Conservation (phyloP, 1,139 yeast species). For the Lodderomyces theae region DNA sequence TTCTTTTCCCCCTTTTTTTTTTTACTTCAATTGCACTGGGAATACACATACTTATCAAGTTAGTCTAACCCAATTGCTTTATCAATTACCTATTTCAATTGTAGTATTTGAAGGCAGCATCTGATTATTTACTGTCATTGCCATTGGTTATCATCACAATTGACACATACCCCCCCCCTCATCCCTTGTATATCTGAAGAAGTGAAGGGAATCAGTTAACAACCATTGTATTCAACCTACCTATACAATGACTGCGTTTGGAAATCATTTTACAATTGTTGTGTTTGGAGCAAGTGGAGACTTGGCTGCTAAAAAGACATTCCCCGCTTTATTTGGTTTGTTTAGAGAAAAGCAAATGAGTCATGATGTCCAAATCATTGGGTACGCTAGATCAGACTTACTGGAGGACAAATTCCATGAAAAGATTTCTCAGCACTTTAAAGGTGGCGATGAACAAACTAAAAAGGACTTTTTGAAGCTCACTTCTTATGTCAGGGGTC, state of each 20-base stretch:
- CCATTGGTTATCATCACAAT: too few relatives aligned
- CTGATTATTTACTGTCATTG: too few relatives aligned
- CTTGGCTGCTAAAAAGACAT: conserved; percentile 93
- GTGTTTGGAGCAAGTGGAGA: conserved; percentile 98
- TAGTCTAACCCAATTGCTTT: too few relatives aligned
- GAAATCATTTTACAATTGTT: conserved; percentile 66
- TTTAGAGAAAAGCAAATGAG: conserved; percentile 79
- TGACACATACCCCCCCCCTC: background rate
- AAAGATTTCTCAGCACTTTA: conserved; percentile 65
- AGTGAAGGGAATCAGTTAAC: too few relatives aligned
- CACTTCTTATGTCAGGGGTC: conserved; percentile 70
- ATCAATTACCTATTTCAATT: too few relatives aligned
- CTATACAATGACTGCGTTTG: conserved; percentile 35
- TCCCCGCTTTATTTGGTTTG: conserved; percentile 74
- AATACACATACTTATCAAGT: too few relatives aligned
- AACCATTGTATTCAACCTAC: too few relatives aligned
- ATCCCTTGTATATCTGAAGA: too few relatives aligned
- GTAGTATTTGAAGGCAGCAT: too few relatives aligned
- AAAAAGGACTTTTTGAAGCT: conserved; percentile 63
- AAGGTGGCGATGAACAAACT: conserved; percentile 47
- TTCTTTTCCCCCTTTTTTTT: too few relatives aligned
- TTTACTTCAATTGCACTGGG: too few relatives aligned
- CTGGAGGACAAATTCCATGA: conserved; percentile 52
- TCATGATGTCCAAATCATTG: conserved; percentile 66
- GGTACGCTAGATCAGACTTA: conserved; percentile 86